phyloP scores from a whole-genome alignment of 2,329 filamentous ascomycete species.

The Graphium sp. region DNA sequence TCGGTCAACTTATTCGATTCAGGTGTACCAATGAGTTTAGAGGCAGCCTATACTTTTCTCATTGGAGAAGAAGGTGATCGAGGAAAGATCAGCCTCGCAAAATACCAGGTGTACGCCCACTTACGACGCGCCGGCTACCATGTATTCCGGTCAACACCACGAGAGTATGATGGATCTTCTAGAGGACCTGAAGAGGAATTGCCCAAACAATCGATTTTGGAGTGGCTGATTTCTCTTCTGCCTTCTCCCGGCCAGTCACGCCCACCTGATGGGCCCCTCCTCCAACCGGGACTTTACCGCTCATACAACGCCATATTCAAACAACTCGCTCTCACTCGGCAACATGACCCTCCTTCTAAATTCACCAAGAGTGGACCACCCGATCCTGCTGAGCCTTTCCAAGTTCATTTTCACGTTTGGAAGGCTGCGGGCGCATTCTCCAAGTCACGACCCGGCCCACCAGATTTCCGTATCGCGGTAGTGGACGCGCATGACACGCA shows the following conservation, averaged over 20 bases:
- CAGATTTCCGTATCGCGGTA: conserved; percentile 76
- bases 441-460: conserved; percentile 60
- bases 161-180: too few species aligned
- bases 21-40: conserved; percentile 73
- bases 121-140: conserved; percentile 72
- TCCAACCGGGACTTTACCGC: conserved; percentile 47
- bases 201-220: conserved; percentile 6
- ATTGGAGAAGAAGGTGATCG: conserved; percentile 51
- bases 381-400: conserved; percentile 37
- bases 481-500: conserved; percentile 55
- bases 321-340: conserved; percentile 56
- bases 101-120: conserved; percentile 77
- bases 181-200: conserved; percentile 4
- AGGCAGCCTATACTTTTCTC: conserved; percentile 77
- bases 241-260: conserved; percentile 11
- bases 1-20: too few species aligned
- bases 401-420: conserved; percentile 68
- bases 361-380: neutral
- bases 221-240: conserved; percentile 35
- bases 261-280: conserved; percentile 34
- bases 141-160: conserved; percentile 31
- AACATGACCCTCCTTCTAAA: conserved; percentile 35
- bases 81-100: conserved; percentile 51
- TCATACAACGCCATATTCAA: conserved; percentile 57
- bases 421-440: conserved; percentile 50